Evolutionary conservation across 371 early-diverging fungal genomes (phyloP).

Genomic region (Saksenaea oblongispora): DNA sequence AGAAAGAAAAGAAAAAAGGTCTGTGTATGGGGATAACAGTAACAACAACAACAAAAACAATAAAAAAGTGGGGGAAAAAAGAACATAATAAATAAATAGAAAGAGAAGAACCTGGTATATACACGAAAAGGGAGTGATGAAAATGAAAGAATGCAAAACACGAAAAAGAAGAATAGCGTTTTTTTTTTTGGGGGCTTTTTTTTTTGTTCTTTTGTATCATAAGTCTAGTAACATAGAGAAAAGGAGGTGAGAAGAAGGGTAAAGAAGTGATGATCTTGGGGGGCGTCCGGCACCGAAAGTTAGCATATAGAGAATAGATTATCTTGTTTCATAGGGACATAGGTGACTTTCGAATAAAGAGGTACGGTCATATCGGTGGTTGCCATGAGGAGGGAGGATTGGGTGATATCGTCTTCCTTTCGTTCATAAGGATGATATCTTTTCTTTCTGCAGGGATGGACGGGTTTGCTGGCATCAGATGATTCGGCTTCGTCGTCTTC

Average conservation of each 20-base stretch:
- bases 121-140: background rate
- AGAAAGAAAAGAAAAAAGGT: background rate
- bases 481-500: constrained; percentile 4
- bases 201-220: background rate
- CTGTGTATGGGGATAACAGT: background rate
- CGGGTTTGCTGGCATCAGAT: background rate
- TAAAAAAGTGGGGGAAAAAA: background rate
- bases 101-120: too few relatives aligned
- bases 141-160: background rate
- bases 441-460: background rate
- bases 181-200: too few relatives aligned
- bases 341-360: background rate
- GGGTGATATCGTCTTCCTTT: background rate
- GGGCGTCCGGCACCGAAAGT: background rate
- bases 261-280: too few relatives aligned
- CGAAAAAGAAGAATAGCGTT: too few relatives aligned
- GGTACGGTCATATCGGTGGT: constrained; percentile 2
- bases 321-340: constrained; percentile 5
- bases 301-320: constrained; percentile 1
- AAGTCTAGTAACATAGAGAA: background rate
- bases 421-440: constrained; percentile 4
- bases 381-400: constrained; percentile 4
- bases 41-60: background rate
- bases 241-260: background rate
- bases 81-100: too few relatives aligned